Evolutionary conservation across 2,329 filamentous ascomycete genomes (phyloP).

Genomic region (Plectosphaerella sp.): DNA sequence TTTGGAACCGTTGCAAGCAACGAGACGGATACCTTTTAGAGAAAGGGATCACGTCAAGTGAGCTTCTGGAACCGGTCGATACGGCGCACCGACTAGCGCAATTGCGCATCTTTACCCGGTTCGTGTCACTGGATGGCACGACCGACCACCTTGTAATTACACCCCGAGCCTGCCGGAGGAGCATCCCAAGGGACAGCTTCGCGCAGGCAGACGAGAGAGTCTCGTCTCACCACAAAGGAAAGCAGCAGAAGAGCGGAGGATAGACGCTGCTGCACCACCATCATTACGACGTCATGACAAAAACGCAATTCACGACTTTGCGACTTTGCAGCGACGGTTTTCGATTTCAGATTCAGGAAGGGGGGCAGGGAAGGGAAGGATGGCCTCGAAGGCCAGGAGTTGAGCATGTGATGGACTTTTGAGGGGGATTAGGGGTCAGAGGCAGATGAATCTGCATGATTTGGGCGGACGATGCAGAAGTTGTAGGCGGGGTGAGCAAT

Average conservation of each 20-base stretch:
- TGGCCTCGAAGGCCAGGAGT: too few species aligned
- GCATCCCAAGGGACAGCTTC: background rate
- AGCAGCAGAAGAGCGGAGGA: background rate
- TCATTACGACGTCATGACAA: constrained; percentile 2
- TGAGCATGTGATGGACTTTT: too few species aligned
- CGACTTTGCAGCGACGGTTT: constrained; percentile 2
- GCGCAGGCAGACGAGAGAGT: background rate
- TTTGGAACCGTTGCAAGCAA: constrained; percentile 48
- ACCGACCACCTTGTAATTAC: background rate
- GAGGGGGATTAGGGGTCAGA: too few species aligned
- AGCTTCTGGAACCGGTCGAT: background rate
- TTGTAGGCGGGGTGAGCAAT: too few species aligned
- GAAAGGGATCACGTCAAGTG: background rate
- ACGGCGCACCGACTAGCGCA: background rate
- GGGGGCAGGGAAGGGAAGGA: too few species aligned
- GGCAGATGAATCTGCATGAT: background rate
- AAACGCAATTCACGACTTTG: constrained; percentile 3
- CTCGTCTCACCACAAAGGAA: background rate
- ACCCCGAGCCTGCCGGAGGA: background rate
- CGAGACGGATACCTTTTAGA: constrained; percentile 51
- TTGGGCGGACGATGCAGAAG: background rate
- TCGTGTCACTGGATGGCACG: background rate
- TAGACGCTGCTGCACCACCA: background rate
- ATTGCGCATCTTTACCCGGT: background rate
- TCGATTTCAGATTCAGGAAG: background rate